Evolutionary conservation across 2,329 filamentous ascomycete species (phyloP), one percentile per base, ranked within the genome.

Genomic region (Cercospora canescens): DNA sequence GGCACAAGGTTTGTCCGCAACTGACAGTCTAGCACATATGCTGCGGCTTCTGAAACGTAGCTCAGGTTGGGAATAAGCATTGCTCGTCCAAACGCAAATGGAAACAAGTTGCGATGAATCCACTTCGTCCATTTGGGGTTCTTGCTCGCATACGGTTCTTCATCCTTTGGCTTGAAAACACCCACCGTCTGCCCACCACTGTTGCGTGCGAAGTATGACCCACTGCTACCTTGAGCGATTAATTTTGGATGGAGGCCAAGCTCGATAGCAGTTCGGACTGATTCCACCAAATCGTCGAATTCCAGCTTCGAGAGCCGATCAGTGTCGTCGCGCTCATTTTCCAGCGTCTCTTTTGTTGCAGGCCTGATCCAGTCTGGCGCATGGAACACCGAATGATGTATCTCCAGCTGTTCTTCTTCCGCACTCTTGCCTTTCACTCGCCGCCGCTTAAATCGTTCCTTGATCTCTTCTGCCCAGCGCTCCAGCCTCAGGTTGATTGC

Each of bases 121-220:
- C 95, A 99, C 81, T 99, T 99, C 9, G 34, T 62, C 60, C 62
- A 67, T 79, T 99, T 99, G 6, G 95, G 95, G 76, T 99, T 99
- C 72, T 93, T 91, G 34, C 92, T 95, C 1, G 95, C 95, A 76
- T 97, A 99, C 0, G 95, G 95, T 79, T 99, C 96, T 81, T 99
- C 95, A 73, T 99, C 95, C 81, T 99, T 99, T 48, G 95, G 95
- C 79, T 99, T 99, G 82, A 99, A 99, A 4, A 99, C 95, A 37
- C 94, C 95, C 4, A 99, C 93, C 16, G 97, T 92, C 81, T 96
- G 97, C 60, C 95, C 95, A 64, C 94, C 90, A 1, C 87, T 87
- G 74, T 97, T 96, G 66, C 94, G 87, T 28, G 95, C 95, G 84
- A 99, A 99, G 81, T 99, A 99, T 79, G 94, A 97, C 57, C 95